phyloP scores from a whole-genome alignment of 306 rosid species.

The Pterocarpus macrocarpus region DNA sequence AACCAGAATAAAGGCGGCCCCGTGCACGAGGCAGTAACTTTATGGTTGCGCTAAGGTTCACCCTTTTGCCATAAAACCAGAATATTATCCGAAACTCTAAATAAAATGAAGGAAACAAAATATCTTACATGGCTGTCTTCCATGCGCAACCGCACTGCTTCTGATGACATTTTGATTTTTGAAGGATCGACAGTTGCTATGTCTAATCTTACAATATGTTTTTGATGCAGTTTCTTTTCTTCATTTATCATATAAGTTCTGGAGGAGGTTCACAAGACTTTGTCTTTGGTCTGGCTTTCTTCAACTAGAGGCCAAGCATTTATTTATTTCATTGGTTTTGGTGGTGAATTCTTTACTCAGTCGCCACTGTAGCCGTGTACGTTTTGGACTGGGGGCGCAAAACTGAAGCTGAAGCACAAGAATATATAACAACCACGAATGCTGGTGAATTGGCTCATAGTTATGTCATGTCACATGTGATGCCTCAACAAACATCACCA shows the following conservation, averaged over 20 bases:
- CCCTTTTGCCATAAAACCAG: background rate
- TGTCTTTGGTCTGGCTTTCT: constrained; percentile 37
- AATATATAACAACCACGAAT: constrained; percentile 1
- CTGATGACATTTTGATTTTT: constrained; percentile 63
- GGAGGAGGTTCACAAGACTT: constrained; percentile 16
- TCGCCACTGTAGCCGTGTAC: constrained; percentile 35
- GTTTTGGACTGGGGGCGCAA: constrained; percentile 20
- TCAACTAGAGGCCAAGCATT: constrained; percentile 48
- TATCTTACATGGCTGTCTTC: constrained; percentile 60
- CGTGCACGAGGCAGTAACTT: too few relatives aligned
- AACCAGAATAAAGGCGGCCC: background rate
- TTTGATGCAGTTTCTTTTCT: constrained; percentile 14
- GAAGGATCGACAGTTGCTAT: constrained; percentile 20
- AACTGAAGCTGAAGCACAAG: constrained; percentile 3
- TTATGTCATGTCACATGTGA: background rate
- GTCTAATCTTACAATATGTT: background rate
- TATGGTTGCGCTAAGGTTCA: too few relatives aligned
- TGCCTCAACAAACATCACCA: constrained; percentile 25
- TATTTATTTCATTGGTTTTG: background rate
- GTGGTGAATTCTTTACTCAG: constrained; percentile 42
- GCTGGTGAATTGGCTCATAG: background rate
- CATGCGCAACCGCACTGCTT: constrained; percentile 56
- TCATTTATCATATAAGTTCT: constrained; percentile 28
- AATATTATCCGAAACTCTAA: background rate
- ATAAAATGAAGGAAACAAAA: background rate